Conservation (phyloP, 78 protist species). For the Mantamonas sphyraenae region DNA sequence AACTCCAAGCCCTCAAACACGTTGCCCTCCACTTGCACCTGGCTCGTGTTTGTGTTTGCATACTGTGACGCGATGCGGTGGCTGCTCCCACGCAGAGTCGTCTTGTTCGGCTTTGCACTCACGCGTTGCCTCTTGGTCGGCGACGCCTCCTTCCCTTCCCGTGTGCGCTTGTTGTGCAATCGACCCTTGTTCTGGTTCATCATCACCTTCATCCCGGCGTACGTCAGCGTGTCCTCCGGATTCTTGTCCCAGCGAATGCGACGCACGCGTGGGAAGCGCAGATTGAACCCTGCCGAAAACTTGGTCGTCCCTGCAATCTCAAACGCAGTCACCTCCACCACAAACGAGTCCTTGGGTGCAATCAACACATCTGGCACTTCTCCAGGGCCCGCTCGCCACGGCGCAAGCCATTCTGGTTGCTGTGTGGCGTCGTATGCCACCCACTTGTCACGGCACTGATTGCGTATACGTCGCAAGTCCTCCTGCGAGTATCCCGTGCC, state of each 20-base stretch:
- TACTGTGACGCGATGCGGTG: no score
- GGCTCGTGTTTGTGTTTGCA: no score
- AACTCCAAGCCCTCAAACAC: not conserved
- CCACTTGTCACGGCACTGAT: no score
- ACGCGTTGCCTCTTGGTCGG: not conserved
- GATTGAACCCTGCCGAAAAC: not conserved
- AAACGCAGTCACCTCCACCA: not conserved
- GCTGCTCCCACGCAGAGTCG: no score
- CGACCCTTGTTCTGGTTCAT: not conserved
- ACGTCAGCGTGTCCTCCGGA: not conserved
- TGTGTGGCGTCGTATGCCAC: no score
- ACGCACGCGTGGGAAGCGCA: conserved; percentile 3
- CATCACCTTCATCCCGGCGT: not conserved
- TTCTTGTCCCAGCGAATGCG: not conserved
- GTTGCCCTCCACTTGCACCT: not conserved
- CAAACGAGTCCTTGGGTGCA: not conserved
- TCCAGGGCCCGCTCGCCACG: not conserved
- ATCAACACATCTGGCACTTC: not conserved
- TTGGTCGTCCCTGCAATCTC: not conserved
- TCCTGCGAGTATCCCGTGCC: not conserved
- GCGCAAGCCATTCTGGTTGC: not conserved
- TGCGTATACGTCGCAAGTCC: not conserved
- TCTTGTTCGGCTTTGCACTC: no score
- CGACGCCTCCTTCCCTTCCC: not conserved
- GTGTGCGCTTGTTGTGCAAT: not conserved